These are phyloP conservation scores for Magnolia changhungtana DNA, from an alignment of 164 flowering plant genomes.

Conservation along the genomic window DNA sequence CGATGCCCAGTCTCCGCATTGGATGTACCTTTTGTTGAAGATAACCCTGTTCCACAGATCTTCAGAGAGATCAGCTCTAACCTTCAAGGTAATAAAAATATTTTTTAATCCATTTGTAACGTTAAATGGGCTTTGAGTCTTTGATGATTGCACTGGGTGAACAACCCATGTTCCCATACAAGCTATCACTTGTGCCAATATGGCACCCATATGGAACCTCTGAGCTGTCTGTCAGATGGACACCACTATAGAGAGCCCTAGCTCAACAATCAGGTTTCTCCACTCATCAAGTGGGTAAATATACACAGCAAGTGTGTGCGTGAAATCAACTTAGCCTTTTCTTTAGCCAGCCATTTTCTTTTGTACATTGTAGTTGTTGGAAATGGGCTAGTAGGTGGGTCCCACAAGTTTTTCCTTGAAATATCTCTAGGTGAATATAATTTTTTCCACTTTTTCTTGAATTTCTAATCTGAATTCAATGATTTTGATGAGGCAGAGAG, in stretches of 20 bases:
- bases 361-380: too few relatives aligned
- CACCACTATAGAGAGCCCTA: not conserved
- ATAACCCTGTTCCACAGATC: constrained; percentile 38
- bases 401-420: too few relatives aligned
- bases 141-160: not conserved
- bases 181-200: not conserved
- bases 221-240: not conserved
- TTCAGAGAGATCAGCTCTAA: constrained; percentile 81
- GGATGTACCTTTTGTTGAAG: constrained; percentile 46
- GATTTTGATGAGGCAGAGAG: too few relatives aligned
- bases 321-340: too few relatives aligned
- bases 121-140: not conserved
- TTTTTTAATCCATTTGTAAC: not conserved
- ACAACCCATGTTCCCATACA: not conserved
- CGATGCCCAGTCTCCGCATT: constrained; percentile 56
- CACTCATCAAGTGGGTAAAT: too few relatives aligned
- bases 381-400: too few relatives aligned
- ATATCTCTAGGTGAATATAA: too few relatives aligned
- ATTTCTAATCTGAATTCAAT: too few relatives aligned
- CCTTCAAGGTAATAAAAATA: constrained; percentile 48
- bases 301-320: too few relatives aligned
- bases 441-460: too few relatives aligned
- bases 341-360: too few relatives aligned
- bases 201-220: not conserved
- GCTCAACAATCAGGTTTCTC: too few relatives aligned